These are phyloP conservation scores for Hymenoscyphus repandus DNA, from an alignment of 2,329 filamentous ascomycete species.

Conservation along the genomic window DNA sequence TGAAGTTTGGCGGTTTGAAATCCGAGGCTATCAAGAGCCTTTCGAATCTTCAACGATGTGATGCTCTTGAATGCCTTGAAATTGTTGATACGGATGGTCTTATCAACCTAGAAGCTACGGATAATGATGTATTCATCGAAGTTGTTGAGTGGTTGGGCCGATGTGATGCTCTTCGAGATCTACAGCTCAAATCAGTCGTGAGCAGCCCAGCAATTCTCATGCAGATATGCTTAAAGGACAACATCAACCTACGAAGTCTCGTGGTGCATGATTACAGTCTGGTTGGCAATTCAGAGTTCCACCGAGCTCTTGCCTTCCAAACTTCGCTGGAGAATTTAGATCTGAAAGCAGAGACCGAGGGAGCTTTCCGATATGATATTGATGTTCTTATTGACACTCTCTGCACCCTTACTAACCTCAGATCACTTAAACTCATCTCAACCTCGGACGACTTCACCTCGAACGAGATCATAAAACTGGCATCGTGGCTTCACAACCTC, in stretches of 20 bases:
- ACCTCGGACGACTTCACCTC: conserved; percentile 46
- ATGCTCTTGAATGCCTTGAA: conserved; percentile 41
- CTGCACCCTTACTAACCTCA: conserved; percentile 45
- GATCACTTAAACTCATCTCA: conserved; percentile 46
- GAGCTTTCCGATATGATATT: conserved; percentile 40
- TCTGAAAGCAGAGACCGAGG: conserved; percentile 43
- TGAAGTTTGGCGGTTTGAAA: conserved; percentile 45
- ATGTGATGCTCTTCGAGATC: conserved; percentile 45
- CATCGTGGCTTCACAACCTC: conserved; percentile 36
- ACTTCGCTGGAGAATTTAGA: conserved; percentile 40
- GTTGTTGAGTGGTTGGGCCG: conserved; percentile 48
- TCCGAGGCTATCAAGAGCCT: conserved; percentile 44
- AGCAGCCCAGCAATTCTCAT: conserved; percentile 48
- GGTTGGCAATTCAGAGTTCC: conserved; percentile 46
- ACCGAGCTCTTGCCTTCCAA: conserved; percentile 47
- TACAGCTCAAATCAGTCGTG: conserved; percentile 46
- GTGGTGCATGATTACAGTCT: conserved; percentile 44
- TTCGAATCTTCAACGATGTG: conserved; percentile 43
- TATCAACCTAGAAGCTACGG: conserved; percentile 43
- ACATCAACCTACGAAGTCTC: conserved; percentile 42
- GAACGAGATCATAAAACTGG: conserved; percentile 44
- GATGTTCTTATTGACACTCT: conserved; percentile 47
- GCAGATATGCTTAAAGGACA: conserved; percentile 41
- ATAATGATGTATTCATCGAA: conserved; percentile 47
- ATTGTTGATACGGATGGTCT: conserved; percentile 39